Base-by-base conservation (phyloP, 108 stramenopile species). In the Skeletonema costatum region DNA sequence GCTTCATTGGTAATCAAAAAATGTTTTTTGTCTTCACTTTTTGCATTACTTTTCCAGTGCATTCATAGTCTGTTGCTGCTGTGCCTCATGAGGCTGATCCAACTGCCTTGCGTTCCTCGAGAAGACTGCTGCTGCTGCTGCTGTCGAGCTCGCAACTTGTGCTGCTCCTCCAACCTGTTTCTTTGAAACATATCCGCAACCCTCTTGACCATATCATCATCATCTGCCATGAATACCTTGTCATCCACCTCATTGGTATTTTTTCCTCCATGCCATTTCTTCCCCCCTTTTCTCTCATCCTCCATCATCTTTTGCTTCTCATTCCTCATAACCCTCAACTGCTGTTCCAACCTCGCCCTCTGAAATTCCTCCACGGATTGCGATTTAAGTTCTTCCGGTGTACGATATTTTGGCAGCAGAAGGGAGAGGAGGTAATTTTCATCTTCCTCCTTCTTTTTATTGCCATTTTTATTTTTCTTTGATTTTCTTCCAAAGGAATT, bases 341-440 rank as follows among this genome's bases (percentile, higher is more conserved):
- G 73, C 25, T 64, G 42, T 31, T 51, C 63, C 16, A 74, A 61
- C 16, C 80, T 50, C 1, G 73, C 66, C 25, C 80, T 60, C 9
- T 81, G 80, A 31, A 81, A 81, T 21, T 41, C 35, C 32, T 81
- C 73, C 41, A 58, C 10, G 1, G 44, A 50, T 41, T 68, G 60
- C 14, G 67, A 62, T 38, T 51, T 62, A 2, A 56, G 2, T 30
- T 73, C 71, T 5, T 60, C 51, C 19, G 60, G 39, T 2, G 66
- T 72, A 2, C 8, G 19, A 4, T 32, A 33, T 56, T 62, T 68
- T 30, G 80, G 78, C 3, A 81, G 50, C 21, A 81, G 62, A 2
- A 68, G 73, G 17, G 74, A 56, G 3, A 81, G 68, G 5, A 81
- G 48, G 5, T 8, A 9, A 0, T 36, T 42, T 12, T 73, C 36